Base-by-base conservation (phyloP, 2,329 filamentous ascomycete species). In the Colletotrichum orbiculare region DNA sequence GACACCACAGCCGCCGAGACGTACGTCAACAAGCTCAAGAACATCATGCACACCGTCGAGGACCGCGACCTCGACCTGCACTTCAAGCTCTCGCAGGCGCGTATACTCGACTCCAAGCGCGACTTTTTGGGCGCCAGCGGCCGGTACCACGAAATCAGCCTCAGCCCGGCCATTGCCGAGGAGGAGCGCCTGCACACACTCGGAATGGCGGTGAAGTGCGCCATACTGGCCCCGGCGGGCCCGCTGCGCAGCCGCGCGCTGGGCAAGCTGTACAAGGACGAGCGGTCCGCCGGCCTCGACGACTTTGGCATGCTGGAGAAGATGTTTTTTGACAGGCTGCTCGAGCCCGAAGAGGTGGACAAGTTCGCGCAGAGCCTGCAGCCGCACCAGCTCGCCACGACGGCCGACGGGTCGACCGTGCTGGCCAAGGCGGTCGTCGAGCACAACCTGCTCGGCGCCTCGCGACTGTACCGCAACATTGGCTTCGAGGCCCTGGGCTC, bases 1-100 rank as follows among this genome's bases (percentile, higher is more conserved):
- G 94, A 98, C 79, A 91, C 93, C 8, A 93, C 91, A 1, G 85
- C 87, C 41, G 96, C 96, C 46, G 93, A 96, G 75, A 87, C 86
- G 45, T 97, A 94, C 75, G 85, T 99, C 72, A 97, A 97, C 84
- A 94, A 95, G 78, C 91, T 97, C 77, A 98, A 97, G 81, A 95
- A 96, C 74, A 85, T 97, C 70, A 93, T 97, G 75, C 89, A 92
- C 81, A 89, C 87, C 68, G 89, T 97, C 38, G 80, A 85, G 37
- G 89, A 97, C 75, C 86, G 89, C 43, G 87, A 91, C 66, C 84
- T 95, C 50, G 89, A 89, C 71, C 83, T 98, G 54, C 90, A 95
- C 78, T 99, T 98, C 80, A 89, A 93, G 72, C 89, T 98, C 68
- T 95, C 91, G 8, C 94, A 97, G 78, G 96, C 96, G 6, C 91